Evolutionary conservation across 768 basidiomycete species (phyloP).

Genomic region (Suillus decipiens): DNA sequence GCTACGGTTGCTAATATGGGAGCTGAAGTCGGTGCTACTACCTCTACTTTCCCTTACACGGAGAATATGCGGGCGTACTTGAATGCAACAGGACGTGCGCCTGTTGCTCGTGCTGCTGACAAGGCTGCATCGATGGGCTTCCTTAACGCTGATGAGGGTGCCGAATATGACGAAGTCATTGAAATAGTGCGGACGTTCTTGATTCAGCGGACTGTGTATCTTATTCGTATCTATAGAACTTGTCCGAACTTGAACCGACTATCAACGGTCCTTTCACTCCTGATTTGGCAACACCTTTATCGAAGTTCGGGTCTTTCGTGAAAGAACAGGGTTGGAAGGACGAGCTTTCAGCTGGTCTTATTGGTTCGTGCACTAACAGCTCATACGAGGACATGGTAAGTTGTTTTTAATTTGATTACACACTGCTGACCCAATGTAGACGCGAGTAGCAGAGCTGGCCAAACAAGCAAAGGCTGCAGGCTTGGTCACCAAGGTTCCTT

Average conservation of each 20-base stretch:
- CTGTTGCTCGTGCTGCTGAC: slow-evolving; percentile 87
- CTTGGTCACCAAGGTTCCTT: slow-evolving; percentile 80
- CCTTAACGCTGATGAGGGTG: slow-evolving; percentile 80
- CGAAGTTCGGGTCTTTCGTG: slow-evolving; percentile 80
- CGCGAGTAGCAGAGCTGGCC: slow-evolving; percentile 89
- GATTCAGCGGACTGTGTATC: not conserved
- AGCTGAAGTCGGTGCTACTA: slow-evolving; percentile 99
- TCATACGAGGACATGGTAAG: slow-evolving; percentile 94
- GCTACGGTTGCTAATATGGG: slow-evolving; percentile 99
- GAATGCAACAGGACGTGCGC: slow-evolving; percentile 82
- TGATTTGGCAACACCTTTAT: slow-evolving; percentile 91
- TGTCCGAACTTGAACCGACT: slow-evolving; percentile 87
- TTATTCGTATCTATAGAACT: slow-evolving; percentile 51
- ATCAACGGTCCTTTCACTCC: slow-evolving; percentile 99
- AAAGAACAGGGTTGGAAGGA: slow-evolving; percentile 91
- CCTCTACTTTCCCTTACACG: slow-evolving; percentile 96
- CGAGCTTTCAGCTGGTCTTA: slow-evolving; percentile 86
- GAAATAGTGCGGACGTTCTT: slow-evolving; percentile 66
- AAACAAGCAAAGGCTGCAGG: slow-evolving; percentile 86
- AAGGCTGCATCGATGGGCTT: slow-evolving; percentile 77
- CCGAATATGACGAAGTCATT: slow-evolving; percentile 93
- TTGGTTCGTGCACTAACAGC: slow-evolving; percentile 99
- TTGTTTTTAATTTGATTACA: not conserved
- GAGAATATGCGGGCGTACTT: slow-evolving; percentile 88
- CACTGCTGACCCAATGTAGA: slow-evolving; percentile 45